Percentiles rank a stretch among this genome's conserved stretches.
Conservation (phyloP, 352 stramenopile genomes). For the Pythium coloratum region DNA sequence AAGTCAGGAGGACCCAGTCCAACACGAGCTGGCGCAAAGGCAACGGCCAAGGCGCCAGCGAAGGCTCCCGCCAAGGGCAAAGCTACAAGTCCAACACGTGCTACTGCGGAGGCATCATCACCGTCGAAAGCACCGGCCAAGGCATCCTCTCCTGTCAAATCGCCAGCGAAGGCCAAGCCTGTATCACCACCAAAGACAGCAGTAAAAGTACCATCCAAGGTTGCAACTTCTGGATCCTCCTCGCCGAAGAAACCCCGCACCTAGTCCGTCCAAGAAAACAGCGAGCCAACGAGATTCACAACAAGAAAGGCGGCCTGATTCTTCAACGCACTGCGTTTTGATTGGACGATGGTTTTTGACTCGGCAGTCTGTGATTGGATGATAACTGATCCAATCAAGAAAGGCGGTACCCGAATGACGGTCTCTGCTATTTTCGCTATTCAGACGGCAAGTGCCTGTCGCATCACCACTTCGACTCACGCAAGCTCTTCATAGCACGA, state of each 20-base stretch:
- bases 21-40: not conserved
- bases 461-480: not conserved
- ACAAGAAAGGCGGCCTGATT: conserved; percentile 18
- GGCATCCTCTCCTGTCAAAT: conserved; percentile 7
- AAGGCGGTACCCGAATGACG: not conserved
- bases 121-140: conserved; percentile 14
- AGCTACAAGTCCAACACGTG: conserved; percentile 6
- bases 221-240: not conserved
- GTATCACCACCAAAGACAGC: conserved; percentile 4
- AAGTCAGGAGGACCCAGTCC: conserved; percentile 9
- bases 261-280: conserved; percentile 6
- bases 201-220: not conserved
- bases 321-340: not conserved
- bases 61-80: conserved; percentile 28
- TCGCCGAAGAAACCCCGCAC: conserved; percentile 2
- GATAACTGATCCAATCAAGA: conserved; percentile 1
- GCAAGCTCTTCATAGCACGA: not conserved
- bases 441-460: conserved; percentile 7
- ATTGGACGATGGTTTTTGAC: conserved; percentile 9
- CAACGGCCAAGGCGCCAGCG: conserved; percentile 4
- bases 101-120: conserved; percentile 3
- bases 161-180: conserved; percentile 4
- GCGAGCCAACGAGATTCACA: not conserved
- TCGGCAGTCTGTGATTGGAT: conserved; percentile 9
- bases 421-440: conserved; percentile 21